A percentile compares a stretch with the other conserved stretches of the same genome.
Evolutionary conservation across 495 filamentous ascomycete genomes (phyloP).

Genomic region (Penicillium verhagenii): DNA sequence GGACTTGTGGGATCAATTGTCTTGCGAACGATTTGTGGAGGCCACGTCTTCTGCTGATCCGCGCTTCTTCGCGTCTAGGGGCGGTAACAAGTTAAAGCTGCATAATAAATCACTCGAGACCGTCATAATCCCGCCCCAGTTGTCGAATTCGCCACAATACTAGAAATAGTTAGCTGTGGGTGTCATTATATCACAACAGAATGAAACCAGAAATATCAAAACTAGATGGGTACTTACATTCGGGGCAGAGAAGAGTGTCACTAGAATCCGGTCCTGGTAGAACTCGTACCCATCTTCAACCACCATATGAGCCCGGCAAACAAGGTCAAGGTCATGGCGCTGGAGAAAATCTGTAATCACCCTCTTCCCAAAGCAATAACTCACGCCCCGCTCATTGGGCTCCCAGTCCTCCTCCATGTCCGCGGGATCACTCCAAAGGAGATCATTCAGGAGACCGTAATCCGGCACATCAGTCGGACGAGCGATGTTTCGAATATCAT

Average conservation of each 20-base stretch:
- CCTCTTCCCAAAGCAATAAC: conserved; percentile 98
- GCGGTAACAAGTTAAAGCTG: conserved; percentile 97
- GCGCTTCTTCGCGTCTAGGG: too few relatives aligned
- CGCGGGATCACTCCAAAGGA: conserved; percentile 96
- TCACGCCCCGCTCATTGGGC: conserved; percentile 93
- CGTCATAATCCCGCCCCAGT: conserved; percentile 98
- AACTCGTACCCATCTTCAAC: conserved; percentile 99
- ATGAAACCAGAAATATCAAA: neutral
- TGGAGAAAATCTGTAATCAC: conserved; percentile 96
- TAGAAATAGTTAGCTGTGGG: conserved; percentile 35
- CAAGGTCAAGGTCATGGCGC: conserved; percentile 92
- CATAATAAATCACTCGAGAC: conserved; percentile 91
- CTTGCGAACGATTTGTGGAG: too few relatives aligned
- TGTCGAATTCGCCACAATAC: conserved; percentile 99
- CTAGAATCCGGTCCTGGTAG: conserved; percentile 90
- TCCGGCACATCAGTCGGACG: conserved; percentile 97
- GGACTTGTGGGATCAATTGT: too few relatives aligned
- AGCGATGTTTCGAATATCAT: conserved; percentile 94
- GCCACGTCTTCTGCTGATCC: too few relatives aligned
- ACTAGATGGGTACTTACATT: conserved; percentile 91
- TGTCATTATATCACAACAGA: neutral
- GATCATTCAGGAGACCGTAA: conserved; percentile 92
- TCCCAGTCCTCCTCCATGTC: conserved; percentile 99
- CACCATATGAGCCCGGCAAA: conserved; percentile 98
- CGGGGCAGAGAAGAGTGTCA: conserved; percentile 96